Percentiles rank a stretch among this genome's conserved stretches.
These are phyloP conservation scores for Tylopilus cervinicoccineus DNA, from an alignment of 768 basidiomycete genomes.

Conservation along the genomic window DNA sequence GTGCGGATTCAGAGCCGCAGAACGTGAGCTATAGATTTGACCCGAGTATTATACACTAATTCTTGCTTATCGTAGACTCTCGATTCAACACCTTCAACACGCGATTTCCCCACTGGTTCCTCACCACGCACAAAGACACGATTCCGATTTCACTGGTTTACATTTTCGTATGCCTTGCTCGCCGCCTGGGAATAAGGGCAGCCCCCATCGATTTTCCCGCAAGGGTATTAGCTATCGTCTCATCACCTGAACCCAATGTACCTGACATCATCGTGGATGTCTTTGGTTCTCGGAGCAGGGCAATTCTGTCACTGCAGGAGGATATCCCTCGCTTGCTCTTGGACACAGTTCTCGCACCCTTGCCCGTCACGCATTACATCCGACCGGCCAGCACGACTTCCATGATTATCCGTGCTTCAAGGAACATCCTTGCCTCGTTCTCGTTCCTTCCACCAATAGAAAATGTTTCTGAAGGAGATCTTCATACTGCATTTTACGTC, in stretches of 20 bases:
- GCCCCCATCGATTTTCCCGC: slow-evolving; percentile 54
- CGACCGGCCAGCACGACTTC: slow-evolving; percentile 29
- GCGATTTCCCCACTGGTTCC: slow-evolving; percentile 57
- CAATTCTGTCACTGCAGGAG: slow-evolving; percentile 33
- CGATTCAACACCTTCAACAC: slow-evolving; percentile 44
- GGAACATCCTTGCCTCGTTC: slow-evolving; percentile 37
- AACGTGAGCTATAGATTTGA: slow-evolving; percentile 32
- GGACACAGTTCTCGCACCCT: slow-evolving; percentile 23
- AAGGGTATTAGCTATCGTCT: slow-evolving; percentile 51
- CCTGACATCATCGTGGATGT: slow-evolving; percentile 47
- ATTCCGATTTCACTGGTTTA: slow-evolving; percentile 61
- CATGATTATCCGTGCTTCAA: slow-evolving; percentile 39
- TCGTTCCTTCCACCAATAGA: slow-evolving; percentile 19
- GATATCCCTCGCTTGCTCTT: slow-evolving; percentile 33
- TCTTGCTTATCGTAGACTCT: slow-evolving; percentile 23
- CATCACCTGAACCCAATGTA: slow-evolving; percentile 32
- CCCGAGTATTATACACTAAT: neutral
- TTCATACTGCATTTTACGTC: slow-evolving; percentile 33
- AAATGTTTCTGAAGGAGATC: slow-evolving; percentile 28
- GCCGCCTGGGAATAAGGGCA: slow-evolving; percentile 48
- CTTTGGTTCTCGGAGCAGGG: slow-evolving; percentile 35
- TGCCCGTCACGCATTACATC: slow-evolving; percentile 18
- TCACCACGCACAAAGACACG: slow-evolving; percentile 44
- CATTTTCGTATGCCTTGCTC: slow-evolving; percentile 51
- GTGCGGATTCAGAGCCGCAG: slow-evolving; percentile 44